Percentiles rank a stretch among this genome's conserved stretches.
Conservation (phyloP, 1,139 yeast genomes). For the Saccharomycopsis phalli region DNA sequence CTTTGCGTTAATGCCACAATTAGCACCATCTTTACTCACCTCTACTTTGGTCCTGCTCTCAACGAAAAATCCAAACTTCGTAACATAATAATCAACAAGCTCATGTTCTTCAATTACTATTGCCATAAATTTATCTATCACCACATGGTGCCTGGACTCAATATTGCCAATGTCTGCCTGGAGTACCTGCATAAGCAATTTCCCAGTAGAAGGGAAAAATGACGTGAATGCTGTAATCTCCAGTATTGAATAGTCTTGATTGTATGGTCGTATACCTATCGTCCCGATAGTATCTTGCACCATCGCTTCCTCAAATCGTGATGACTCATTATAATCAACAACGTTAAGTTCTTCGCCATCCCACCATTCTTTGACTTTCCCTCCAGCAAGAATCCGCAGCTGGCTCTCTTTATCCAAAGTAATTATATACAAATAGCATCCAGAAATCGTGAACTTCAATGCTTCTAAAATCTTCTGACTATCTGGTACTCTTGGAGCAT, state of each 20-base stretch:
- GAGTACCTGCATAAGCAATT: conserved; percentile 28
- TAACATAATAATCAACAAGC: conserved; percentile 37
- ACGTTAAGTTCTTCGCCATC: background rate
- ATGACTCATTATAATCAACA: conserved; percentile 23
- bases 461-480: conserved; percentile 28
- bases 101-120: conserved; percentile 45
- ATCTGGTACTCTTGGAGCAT: conserved; percentile 35
- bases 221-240: conserved; percentile 50
- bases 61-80: conserved; percentile 32
- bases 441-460: conserved; percentile 24
- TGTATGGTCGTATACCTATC: conserved; percentile 33
- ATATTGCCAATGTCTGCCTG: conserved; percentile 18
- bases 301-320: conserved; percentile 25
- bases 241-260: conserved; percentile 19
- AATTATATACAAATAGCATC: conserved; percentile 6
- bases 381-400: background rate
- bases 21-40: conserved; percentile 22
- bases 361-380: conserved; percentile 3
- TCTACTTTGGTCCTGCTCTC: conserved; percentile 24
- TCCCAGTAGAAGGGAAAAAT: conserved; percentile 36
- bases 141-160: conserved; percentile 7
- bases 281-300: conserved; percentile 33
- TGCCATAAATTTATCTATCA: conserved; percentile 26
- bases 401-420: background rate
- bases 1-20: conserved; percentile 21